A percentile compares a stretch with the other conserved stretches of the same genome.
Conservation (phyloP, 495 filamentous ascomycete species). For the Neurospora sp. region DNA sequence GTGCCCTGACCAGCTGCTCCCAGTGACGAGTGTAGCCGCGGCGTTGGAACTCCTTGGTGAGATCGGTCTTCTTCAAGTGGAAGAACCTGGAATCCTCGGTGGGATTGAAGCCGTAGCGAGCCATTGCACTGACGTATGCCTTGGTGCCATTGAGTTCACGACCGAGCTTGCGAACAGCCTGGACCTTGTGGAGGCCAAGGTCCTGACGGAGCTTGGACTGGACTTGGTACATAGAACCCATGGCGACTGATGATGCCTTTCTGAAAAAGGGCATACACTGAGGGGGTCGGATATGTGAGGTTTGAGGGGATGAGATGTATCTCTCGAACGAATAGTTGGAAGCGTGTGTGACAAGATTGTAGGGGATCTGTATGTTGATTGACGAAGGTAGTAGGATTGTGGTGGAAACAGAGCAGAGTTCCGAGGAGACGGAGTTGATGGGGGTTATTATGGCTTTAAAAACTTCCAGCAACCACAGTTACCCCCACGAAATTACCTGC, state of each 20-base stretch:
- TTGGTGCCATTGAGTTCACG: constrained; percentile 59
- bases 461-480: background rate
- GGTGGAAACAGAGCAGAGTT: background rate
- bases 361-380: background rate
- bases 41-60: background rate
- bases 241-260: constrained; percentile 7
- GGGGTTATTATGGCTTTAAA: background rate
- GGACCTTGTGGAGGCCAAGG: constrained; percentile 38
- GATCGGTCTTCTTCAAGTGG: constrained; percentile 28
- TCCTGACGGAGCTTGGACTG: constrained; percentile 25
- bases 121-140: constrained; percentile 59
- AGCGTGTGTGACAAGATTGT: background rate
- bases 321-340: background rate
- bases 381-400: background rate
- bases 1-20: constrained; percentile 34
- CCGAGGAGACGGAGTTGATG: background rate
- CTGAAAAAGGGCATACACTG: background rate
- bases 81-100: constrained; percentile 47
- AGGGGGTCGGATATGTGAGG: background rate
- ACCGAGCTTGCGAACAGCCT: constrained; percentile 45
- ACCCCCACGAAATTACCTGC: background rate
- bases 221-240: constrained; percentile 22
- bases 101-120: constrained; percentile 60
- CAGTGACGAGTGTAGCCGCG: constrained; percentile 32
- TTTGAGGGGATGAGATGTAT: background rate